Percentiles rank a stretch among this genome's conserved stretches.
Conservation (phyloP, 2,329 filamentous ascomycete species). For the Arthrobotrys pseudoclavata region DNA sequence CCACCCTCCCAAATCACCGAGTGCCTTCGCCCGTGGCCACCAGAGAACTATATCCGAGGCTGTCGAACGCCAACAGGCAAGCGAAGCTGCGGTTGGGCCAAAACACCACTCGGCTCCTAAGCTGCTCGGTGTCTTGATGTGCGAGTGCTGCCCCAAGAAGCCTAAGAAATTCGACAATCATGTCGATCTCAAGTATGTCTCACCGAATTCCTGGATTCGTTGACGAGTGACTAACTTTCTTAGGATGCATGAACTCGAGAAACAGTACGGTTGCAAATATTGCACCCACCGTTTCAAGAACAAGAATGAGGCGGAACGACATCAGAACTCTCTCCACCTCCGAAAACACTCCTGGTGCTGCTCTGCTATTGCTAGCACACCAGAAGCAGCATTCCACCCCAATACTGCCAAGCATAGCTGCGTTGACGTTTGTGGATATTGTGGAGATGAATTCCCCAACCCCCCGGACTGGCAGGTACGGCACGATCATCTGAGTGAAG, state of each 20-base stretch:
- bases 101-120: constrained; percentile 70
- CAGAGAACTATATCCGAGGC: constrained; percentile 58
- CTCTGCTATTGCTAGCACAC: constrained; percentile 80
- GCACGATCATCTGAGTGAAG: constrained; percentile 85
- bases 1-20: constrained; percentile 47
- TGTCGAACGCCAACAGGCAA: constrained; percentile 49
- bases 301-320: constrained; percentile 96
- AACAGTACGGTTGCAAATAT: constrained; percentile 93
- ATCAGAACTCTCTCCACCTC: constrained; percentile 94
- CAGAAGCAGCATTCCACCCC: constrained; percentile 86
- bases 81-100: constrained; percentile 61
- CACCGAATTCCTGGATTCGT: constrained; percentile 54
- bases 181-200: constrained; percentile 81
- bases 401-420: constrained; percentile 77
- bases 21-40: constrained; percentile 50
- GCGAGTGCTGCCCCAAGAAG: constrained; percentile 96
- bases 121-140: constrained; percentile 76
- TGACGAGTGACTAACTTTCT: constrained; percentile 61
- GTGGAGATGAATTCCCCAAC: constrained; percentile 90
- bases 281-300: constrained; percentile 98
- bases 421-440: constrained; percentile 91
- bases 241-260: constrained; percentile 91
- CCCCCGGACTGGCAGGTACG: constrained; percentile 90
- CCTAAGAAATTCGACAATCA: constrained; percentile 92
- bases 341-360: constrained; percentile 97